Evolutionary conservation across 108 stramenopile genomes (phyloP), one percentile per base, ranked within the genome.

Genomic region (Conticribra guillardii): DNA sequence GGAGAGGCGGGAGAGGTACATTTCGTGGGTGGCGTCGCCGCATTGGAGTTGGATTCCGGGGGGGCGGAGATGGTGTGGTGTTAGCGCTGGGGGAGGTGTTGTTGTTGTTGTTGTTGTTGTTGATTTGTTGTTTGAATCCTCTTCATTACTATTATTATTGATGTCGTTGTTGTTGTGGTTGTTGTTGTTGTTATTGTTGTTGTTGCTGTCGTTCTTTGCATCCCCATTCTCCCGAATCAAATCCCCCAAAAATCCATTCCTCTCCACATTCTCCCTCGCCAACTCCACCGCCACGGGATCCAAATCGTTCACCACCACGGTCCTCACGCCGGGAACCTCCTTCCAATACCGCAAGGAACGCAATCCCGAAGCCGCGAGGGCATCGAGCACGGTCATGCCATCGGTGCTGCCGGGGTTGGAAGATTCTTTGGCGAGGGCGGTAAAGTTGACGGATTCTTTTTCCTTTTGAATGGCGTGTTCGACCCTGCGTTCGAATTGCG

Each of bases 301-400:
- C 44, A 99, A 77, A 48, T 83, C 73, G 78, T 99, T 99, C 67
- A 76, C 94, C 4, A 97, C 85, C 26, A 98, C 84, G 46, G 95
- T 85, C 49, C 87, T 76, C 0, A 98, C 82, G 23, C 94, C 92
- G 2, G 92, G 91, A 53, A 98, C 89, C 79, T 98, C 97, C 60
- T 97, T 96, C 83, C 89, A 93, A 71, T 99, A 99, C 58, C 99
- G 86, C 23, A 98, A 72, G 9, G 96, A 97, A 59, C 99, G 94
- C 44, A 99, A 73, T 27, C 98, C 99, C 3, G 98, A 93, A 15
- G 99, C 99, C 0, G 98, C 97, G 45, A 99, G 81, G 17, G 97
- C 98, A 70, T 99, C 99, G 15, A 99, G 86, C 54, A 99, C 87
- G 14, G 80, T 71, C 26, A 98, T 73, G 3, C 99, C 99, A 44